Base-by-base conservation (phyloP, 805 yeast genomes). In the Wickerhamomyces chaumierensis region DNA sequence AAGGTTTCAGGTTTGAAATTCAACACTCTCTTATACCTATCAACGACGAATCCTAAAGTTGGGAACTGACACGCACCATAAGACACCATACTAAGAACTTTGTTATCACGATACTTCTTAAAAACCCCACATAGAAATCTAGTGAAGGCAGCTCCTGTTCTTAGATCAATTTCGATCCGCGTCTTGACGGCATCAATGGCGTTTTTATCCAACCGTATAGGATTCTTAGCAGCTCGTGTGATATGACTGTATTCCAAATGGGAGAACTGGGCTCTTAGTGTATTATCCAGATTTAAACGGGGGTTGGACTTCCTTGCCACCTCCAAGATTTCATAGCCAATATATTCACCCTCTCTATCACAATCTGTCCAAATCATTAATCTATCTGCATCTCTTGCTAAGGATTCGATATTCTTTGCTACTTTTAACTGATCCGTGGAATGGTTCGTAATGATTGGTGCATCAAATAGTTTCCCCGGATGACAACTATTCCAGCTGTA, bases 341-440 rank as follows among this genome's bases (percentile, higher is more conserved):
- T 88, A 57, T 77, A 81, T 56, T 88, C 97, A 2, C 97, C 97
- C 56, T 88, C 97, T 29, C 96, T 66, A 67, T 88, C 97, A 60
- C 98, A 92, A 68, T 92, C 99, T 1, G 98, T 92, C 97, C 98
- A 92, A 7, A 92, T 85, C 83, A 86, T 84, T 39, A 92, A 60
- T 31, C 63, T 62, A 38, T 75, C 72, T 5, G 84, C 73, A 16
- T 51, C 52, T 32, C 78, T 56, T 4, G 87, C 82, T 52, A 86
- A 86, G 4, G 57, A 57, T 23, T 69, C 57, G 36, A 92, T 85
- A 53, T 90, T 92, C 11, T 64, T 59, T 3, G 79, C 79, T 18
- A 86, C 69, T 25, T 61, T 63, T 41, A 48, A 48, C 41, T 67
- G 68, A 35, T 66, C 68, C 12, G 66, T 63, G 25, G 65, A 54